Conservation (phyloP, 2,329 filamentous ascomycete genomes). For the Hypomyces rosellus region DNA sequence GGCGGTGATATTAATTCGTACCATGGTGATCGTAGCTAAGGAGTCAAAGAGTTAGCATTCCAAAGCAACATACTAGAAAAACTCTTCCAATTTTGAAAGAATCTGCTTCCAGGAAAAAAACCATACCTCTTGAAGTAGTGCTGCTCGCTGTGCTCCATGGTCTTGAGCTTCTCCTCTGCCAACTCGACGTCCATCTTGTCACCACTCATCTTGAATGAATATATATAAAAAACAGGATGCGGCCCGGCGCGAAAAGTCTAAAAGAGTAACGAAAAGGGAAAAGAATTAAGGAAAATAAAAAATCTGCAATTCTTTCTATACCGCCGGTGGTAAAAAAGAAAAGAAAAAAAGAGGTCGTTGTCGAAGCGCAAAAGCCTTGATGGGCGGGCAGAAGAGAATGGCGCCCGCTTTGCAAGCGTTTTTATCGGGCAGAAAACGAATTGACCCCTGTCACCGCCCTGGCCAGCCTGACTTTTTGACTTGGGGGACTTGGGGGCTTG, state of each 20-base stretch:
- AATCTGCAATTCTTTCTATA: background rate
- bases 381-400: background rate
- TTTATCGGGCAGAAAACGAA: conserved; percentile 26
- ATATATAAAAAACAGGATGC: background rate
- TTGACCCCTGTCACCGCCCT: conserved; percentile 23
- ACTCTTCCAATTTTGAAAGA: too few species aligned
- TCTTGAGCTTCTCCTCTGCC: conserved; percentile 58
- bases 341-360: background rate
- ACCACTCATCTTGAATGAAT: conserved; percentile 36
- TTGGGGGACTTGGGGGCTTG: too few species aligned
- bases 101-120: background rate
- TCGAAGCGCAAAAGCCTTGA: background rate
- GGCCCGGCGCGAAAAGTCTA: background rate
- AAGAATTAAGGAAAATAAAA: background rate
- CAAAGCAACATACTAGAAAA: background rate
- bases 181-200: conserved; percentile 53
- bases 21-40: conserved; percentile 95
- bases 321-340: background rate
- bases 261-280: background rate
- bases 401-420: conserved; percentile 2
- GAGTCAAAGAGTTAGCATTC: conserved; percentile 28
- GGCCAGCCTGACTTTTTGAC: background rate
- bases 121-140: conserved; percentile 96
- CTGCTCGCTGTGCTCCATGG: conserved; percentile 89
- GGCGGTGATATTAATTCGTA: conserved; percentile 33